Base-by-base conservation (phyloP, 257 asterid species). In the Orobanche coerulescens region DNA sequence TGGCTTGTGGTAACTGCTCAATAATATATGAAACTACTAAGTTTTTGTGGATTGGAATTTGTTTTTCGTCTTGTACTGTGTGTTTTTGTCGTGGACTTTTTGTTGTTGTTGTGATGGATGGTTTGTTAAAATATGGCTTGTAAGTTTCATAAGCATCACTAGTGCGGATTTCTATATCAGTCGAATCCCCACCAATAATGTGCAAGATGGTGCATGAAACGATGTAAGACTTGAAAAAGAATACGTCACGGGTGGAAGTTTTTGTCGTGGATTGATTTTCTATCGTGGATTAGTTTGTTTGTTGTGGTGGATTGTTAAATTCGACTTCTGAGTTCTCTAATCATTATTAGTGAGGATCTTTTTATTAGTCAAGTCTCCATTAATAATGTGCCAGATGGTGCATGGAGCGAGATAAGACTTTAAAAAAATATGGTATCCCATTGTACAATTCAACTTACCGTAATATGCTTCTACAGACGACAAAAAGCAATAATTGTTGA, bases 331-430 rank as follows among this genome's bases (percentile, higher is more conserved):
- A 31, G 37, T 50, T 71, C 12, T 26, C 39, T 24, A 34, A 44
- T 18, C 50, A 39, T 62, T 23, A 30, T 37, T 23, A 53, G 37
- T 25, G 61, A 28, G 23, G 18, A 72, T 47, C 44, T 9, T 28
- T 22, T 68, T 9, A 34, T 22, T 42, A 18, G 62, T 64, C 15
- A 19, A 55, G 5, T 6, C 52, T 18, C 52, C 65, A 61, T 48
- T 48, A 44, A 47, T 60, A 22, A 50, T n/a, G 64, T 48, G 52
- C 57, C 24, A 59, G 57, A 60, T 59, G 56, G 63, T 47, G 57
- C 55, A 40, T 25, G 15, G 33, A 71, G 34, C 42, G 26, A 30
- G 53, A 43, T 69, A 8, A 22, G 51, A 50, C 33, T 11, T 26
- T 8, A 16, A 28, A 70, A 47, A 59, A 49, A 25, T 44, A 39